Conservation (phyloP, 2,329 filamentous ascomycete genomes). For the Botryotinia convoluta region DNA sequence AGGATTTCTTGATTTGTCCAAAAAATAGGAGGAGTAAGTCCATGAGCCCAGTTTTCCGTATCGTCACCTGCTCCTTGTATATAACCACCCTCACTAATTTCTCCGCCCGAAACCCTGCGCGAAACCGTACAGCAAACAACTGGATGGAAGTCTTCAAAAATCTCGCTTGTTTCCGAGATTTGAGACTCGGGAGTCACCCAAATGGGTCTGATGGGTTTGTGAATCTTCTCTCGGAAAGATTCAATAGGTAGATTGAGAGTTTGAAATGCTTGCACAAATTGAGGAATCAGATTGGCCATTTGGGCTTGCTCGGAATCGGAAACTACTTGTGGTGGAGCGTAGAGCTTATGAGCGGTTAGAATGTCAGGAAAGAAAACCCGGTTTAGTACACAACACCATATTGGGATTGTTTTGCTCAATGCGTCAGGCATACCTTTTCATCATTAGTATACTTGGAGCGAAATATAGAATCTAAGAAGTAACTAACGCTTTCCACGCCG, state of each 20-base stretch:
- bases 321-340: conserved; percentile 70
- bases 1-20: conserved; percentile 67
- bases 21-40: conserved; percentile 74
- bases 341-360: conserved; percentile 50
- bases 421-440: conserved; percentile 81
- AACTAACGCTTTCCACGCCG: conserved; percentile 75
- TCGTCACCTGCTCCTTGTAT: conserved; percentile 95
- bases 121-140: conserved; percentile 87
- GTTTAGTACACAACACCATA: conserved; percentile 91
- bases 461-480: not conserved
- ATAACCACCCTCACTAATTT: conserved; percentile 71
- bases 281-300: conserved; percentile 56
- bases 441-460: conserved; percentile 24
- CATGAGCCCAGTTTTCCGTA: conserved; percentile 85
- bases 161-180: conserved; percentile 41
- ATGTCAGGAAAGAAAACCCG: conserved; percentile 66
- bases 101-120: conserved; percentile 63
- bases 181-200: conserved; percentile 75
- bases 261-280: conserved; percentile 52
- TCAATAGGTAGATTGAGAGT: conserved; percentile 60
- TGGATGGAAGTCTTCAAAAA: conserved; percentile 62
- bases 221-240: conserved; percentile 53
- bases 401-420: conserved; percentile 86
- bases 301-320: conserved; percentile 75
- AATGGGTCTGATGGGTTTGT: conserved; percentile 71